Evolutionary conservation across 2,329 filamentous ascomycete species (phyloP).

Genomic region (Aquanectria penicillioides): DNA sequence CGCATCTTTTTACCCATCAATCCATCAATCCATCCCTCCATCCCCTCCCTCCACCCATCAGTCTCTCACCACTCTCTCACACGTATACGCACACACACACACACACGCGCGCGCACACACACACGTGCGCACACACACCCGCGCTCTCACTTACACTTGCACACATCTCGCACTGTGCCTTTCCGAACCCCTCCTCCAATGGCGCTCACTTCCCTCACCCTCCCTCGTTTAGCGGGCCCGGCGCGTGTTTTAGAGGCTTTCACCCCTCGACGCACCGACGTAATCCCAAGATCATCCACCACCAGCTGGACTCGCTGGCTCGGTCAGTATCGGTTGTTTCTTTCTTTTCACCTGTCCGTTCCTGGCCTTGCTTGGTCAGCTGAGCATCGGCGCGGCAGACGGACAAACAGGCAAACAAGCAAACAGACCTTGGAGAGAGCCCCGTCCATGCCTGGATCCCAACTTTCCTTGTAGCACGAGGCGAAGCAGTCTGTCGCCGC

Average conservation of each 20-base stretch:
- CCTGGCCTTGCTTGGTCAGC: not conserved
- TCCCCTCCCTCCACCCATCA: conserved; percentile 1
- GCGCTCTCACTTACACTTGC: not conserved
- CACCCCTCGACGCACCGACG: conserved; percentile 14
- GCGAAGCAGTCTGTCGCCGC: too few relatives aligned
- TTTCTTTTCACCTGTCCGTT: not conserved
- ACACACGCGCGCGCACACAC: conserved; percentile 4
- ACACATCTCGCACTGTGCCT: conserved; percentile 14
- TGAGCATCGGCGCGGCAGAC: too few relatives aligned
- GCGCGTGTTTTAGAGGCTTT: conserved; percentile 18
- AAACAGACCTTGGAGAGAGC: too few relatives aligned
- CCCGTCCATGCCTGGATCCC: not conserved
- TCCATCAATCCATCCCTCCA: not conserved
- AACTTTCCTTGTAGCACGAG: too few relatives aligned
- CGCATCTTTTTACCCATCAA: not conserved
- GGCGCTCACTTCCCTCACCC: conserved; percentile 8
- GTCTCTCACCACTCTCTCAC: conserved; percentile 9
- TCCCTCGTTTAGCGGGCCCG: conserved; percentile 17
- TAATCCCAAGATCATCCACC: not conserved
- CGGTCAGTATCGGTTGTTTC: conserved; percentile 12
- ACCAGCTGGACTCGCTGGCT: conserved; percentile 27
- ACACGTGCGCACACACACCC: not conserved
- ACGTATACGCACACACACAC: not conserved
- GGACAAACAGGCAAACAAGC: not conserved
- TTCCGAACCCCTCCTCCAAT: conserved; percentile 5